Conservation (phyloP, 441 rosid genomes). For the Cnidoscolus chayamansa region DNA sequence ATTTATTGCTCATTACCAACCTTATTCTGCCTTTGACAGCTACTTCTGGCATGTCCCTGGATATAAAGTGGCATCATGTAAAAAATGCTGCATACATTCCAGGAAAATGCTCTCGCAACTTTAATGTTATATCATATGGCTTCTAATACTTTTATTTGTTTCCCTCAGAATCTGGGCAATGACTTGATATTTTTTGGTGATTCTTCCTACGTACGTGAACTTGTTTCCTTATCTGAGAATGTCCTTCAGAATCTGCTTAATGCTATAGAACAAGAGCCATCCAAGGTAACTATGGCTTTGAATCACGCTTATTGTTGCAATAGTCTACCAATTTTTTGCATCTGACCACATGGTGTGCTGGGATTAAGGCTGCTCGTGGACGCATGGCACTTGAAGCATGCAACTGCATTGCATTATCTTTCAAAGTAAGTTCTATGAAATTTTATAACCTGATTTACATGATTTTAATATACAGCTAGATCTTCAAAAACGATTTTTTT, state of each 20-base stretch:
- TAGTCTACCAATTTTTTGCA: background rate
- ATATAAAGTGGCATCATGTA: background rate
- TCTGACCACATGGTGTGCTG: slow-evolving; percentile 28
- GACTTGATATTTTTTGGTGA: slow-evolving; percentile 66
- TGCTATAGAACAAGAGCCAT: slow-evolving; percentile 58
- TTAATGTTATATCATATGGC: slow-evolving; percentile 2
- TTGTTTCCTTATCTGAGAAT: slow-evolving; percentile 37
- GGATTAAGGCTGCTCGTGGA: slow-evolving; percentile 57
- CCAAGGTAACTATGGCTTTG: slow-evolving; percentile 41
- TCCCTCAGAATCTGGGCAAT: slow-evolving; percentile 53
- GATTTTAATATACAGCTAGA: background rate
- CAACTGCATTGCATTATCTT: slow-evolving; percentile 66
- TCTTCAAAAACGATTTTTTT: background rate
- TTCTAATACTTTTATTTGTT: slow-evolving; percentile 3
- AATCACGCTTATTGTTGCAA: background rate
- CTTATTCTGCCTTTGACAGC: background rate
- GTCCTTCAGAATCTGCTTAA: slow-evolving; percentile 49
- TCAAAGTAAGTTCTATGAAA: slow-evolving; percentile 43
- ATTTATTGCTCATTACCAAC: background rate
- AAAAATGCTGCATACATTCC: background rate
- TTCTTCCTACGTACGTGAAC: slow-evolving; percentile 54
- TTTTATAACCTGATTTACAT: slow-evolving; percentile 10
- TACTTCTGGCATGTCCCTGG: background rate
- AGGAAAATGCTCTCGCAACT: background rate
- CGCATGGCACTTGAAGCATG: slow-evolving; percentile 86